phyloP scores from a whole-genome alignment of 108 stramenopile genomes.

The Cyclotella sp. region DNA sequence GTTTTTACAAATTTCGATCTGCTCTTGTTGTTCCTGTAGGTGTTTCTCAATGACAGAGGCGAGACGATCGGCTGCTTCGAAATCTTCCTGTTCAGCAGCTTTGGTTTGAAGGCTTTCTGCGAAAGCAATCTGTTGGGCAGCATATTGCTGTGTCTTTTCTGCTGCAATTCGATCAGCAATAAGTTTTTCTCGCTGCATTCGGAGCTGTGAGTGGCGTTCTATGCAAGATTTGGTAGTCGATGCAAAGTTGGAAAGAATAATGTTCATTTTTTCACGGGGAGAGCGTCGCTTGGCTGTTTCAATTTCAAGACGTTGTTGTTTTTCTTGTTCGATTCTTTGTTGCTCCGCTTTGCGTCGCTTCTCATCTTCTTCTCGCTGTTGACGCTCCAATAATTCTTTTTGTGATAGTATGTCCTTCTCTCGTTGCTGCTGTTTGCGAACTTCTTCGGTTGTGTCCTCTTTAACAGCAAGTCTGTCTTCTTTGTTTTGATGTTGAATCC shows the following conservation, averaged over 20 bases:
- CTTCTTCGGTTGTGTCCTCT: neutral
- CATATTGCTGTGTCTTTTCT: constrained; percentile 60
- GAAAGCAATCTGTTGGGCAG: constrained; percentile 67
- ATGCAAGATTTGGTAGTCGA: constrained; percentile 23
- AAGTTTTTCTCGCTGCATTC: constrained; percentile 52
- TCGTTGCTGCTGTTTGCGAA: neutral
- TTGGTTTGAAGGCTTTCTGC: constrained; percentile 67
- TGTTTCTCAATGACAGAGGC: constrained; percentile 66
- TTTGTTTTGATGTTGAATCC: too few relatives aligned
- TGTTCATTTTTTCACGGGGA: constrained; percentile 39
- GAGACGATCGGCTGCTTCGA: constrained; percentile 84
- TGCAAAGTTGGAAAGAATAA: constrained; percentile 32
- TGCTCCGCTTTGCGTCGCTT: constrained; percentile 8
- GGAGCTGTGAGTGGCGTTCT: constrained; percentile 32
- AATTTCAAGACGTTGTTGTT: neutral
- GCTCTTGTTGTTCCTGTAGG: constrained; percentile 64
- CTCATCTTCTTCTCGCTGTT: constrained; percentile 7
- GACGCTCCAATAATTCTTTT: neutral
- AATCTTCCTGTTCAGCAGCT: constrained; percentile 88
- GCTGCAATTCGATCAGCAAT: constrained; percentile 62
- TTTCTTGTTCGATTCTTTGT: constrained; percentile 10
- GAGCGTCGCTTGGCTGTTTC: constrained; percentile 44
- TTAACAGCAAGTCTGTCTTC: too few relatives aligned
- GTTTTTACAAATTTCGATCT: constrained; percentile 50
- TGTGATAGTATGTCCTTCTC: constrained; percentile 20